Evolutionary conservation across 2,329 filamentous ascomycete species (phyloP).

Genomic region (Blastomyces gilchristii): DNA sequence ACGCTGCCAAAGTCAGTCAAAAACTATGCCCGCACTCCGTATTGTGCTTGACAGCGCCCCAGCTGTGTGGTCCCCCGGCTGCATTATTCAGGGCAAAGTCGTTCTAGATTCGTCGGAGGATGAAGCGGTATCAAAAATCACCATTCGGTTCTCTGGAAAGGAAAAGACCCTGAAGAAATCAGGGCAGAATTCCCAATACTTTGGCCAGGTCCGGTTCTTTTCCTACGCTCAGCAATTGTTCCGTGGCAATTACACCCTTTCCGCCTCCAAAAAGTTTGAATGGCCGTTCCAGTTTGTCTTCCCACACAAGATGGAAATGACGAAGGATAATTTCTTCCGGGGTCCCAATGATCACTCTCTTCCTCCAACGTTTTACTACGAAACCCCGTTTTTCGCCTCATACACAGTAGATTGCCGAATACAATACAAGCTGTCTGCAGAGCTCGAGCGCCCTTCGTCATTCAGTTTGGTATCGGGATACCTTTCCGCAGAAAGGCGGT

Average conservation of each 20-base stretch:
- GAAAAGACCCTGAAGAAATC: neutral
- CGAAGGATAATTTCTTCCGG: neutral
- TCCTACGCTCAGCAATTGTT: neutral
- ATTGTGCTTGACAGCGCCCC: neutral
- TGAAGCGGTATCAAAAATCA: neutral
- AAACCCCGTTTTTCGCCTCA: too few species aligned
- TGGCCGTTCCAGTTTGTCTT: constrained; percentile 5
- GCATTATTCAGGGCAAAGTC: constrained; percentile 3
- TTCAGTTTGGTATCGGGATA: neutral
- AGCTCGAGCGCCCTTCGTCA: neutral
- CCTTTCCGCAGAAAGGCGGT: neutral
- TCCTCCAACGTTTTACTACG: neutral
- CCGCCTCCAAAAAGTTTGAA: neutral
- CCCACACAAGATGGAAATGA: neutral
- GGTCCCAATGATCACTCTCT: neutral
- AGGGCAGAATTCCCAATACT: neutral
- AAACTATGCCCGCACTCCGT: neutral
- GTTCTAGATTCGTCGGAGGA: neutral
- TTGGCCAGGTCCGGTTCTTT: neutral
- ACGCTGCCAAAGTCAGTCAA: neutral
- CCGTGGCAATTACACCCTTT: neutral
- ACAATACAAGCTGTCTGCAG: constrained; percentile 2
- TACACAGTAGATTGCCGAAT: neutral
- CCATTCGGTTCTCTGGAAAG: neutral
- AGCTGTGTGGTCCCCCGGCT: neutral